These are phyloP conservation scores for Gaultheria prostrata DNA, from an alignment of 148 eudicot genomes.

Conservation along the genomic window DNA sequence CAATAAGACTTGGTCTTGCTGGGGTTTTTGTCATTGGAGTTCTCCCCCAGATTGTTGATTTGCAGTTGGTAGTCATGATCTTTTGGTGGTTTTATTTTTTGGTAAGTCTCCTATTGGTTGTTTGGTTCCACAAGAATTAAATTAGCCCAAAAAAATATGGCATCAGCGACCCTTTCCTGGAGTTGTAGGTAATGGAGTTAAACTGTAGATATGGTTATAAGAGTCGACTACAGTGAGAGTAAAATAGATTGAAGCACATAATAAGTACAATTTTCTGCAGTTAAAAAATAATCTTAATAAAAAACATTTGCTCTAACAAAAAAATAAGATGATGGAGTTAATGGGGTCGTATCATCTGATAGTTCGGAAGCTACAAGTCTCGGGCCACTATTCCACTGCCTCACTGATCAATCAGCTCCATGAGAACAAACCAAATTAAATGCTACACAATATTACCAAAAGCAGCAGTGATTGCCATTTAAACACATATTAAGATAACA, in stretches of 20 bases:
- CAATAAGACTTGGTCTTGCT: neutral
- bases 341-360: neutral
- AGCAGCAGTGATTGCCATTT: neutral
- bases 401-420: neutral
- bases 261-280: neutral
- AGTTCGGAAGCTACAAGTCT: neutral
- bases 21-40: neutral
- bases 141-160: neutral
- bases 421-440: neutral
- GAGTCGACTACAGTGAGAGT: neutral
- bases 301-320: neutral
- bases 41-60: neutral
- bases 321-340: neutral
- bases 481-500: neutral
- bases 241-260: neutral
- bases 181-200: neutral
- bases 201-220: neutral
- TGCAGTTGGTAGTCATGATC: neutral
- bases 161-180: neutral
- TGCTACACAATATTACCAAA: neutral
- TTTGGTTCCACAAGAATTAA: neutral
- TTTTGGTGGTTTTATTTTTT: neutral
- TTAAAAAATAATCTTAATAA: neutral
- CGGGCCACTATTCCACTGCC: neutral
- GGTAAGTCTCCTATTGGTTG: neutral